Percentiles rank a stretch among this genome's conserved stretches.
These are phyloP conservation scores for Pseudogymnoascus destructans DNA, from an alignment of 2,329 filamentous ascomycete genomes.

Conservation along the genomic window DNA sequence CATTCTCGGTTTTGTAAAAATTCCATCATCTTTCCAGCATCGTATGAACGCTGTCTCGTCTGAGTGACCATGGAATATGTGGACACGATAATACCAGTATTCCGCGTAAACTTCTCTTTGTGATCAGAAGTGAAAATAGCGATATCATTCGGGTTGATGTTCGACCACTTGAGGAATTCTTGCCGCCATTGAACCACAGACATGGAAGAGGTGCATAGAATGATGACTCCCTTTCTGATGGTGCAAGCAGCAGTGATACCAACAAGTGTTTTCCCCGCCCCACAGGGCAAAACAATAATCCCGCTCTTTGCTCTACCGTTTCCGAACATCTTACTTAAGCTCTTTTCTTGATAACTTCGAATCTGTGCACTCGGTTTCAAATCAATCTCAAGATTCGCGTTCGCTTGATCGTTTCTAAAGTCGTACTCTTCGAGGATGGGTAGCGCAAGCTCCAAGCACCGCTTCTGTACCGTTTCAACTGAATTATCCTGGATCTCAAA, in stretches of 20 bases:
- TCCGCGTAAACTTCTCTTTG: constrained; percentile 73
- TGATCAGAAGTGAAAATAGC: constrained; percentile 90
- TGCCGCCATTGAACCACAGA: constrained; percentile 93
- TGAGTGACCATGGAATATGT: constrained; percentile 99
- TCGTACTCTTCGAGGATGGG: constrained; percentile 95
- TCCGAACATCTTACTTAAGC: constrained; percentile 97
- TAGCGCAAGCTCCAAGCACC: constrained; percentile 73
- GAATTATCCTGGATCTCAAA: constrained; percentile 78
- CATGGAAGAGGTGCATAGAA: constrained; percentile 95
- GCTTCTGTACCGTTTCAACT: constrained; percentile 78
- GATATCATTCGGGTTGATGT: constrained; percentile 86
- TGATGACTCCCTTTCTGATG: constrained; percentile 90
- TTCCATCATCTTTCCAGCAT: constrained; percentile 95
- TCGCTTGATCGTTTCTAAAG: constrained; percentile 80
- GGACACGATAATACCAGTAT: constrained; percentile 90
- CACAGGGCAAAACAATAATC: constrained; percentile 92
- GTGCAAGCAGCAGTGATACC: constrained; percentile 98
- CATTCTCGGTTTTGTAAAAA: constrained; percentile 83
- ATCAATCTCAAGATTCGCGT: constrained; percentile 87
- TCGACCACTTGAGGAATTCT: constrained; percentile 98
- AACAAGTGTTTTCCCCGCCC: constrained; percentile 91
- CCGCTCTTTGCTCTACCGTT: constrained; percentile 95
- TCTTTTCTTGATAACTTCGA: constrained; percentile 91
- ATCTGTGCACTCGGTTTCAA: constrained; percentile 81
- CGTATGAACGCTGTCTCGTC: constrained; percentile 72